These are phyloP conservation scores for Hansenula lynferdii DNA, from an alignment of 1,139 yeast species.

Conservation along the genomic window DNA sequence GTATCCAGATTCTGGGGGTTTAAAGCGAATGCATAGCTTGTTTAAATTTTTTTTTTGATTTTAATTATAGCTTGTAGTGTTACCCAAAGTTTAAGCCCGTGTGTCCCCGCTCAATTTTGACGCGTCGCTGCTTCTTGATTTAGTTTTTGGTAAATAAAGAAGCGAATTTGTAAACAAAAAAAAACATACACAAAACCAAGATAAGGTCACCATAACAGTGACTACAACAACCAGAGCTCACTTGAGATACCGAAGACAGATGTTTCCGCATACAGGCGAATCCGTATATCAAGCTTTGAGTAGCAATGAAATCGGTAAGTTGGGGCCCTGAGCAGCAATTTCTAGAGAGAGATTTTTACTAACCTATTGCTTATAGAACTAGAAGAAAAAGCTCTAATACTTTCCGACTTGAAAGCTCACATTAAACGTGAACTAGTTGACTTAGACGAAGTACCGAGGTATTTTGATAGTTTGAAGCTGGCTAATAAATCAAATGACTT, in stretches of 20 bases:
- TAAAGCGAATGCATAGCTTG: no score
- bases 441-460: constrained; percentile 44
- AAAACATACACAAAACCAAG: no score
- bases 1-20: constrained; percentile 30
- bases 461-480: constrained; percentile 51
- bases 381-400: constrained; percentile 33
- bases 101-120: no score
- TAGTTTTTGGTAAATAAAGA: not conserved
- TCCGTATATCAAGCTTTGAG: constrained; percentile 4
- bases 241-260: no score
- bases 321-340: not conserved
- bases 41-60: no score
- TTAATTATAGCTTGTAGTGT: no score
- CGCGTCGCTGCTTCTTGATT: no score
- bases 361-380: constrained; percentile 11
- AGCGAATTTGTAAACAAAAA: constrained; percentile 1
- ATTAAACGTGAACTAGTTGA: constrained; percentile 66
- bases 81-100: no score
- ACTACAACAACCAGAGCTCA: no score
- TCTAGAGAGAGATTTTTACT: not conserved
- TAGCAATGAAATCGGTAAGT: not conserved
- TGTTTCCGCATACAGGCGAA: constrained; percentile 16
- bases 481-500: constrained; percentile 39
- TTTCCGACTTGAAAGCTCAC: constrained; percentile 57
- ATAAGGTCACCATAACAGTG: no score